A percentile compares a stretch with the other conserved stretches of the same genome.
Evolutionary conservation across 768 basidiomycete genomes (phyloP).

Genomic region (Russula olivacea): DNA sequence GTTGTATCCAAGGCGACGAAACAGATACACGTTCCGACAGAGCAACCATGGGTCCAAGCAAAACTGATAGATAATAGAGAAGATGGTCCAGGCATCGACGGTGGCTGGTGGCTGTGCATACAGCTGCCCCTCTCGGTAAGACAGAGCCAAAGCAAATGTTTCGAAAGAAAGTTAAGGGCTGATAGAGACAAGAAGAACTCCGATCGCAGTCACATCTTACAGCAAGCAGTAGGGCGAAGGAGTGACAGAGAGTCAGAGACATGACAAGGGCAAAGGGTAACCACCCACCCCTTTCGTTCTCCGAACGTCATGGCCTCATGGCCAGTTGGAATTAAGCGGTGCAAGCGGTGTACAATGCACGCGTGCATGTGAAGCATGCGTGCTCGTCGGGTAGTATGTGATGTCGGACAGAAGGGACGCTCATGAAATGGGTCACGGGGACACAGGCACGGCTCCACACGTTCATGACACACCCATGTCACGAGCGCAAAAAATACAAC

Average conservation of each 20-base stretch:
- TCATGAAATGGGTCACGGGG: background rate
- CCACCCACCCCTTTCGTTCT: background rate
- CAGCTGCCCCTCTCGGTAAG: background rate
- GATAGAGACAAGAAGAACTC: background rate
- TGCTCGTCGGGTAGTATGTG: background rate
- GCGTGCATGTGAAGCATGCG: background rate
- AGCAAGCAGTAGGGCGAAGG: background rate
- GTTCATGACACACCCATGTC: constrained; percentile 11
- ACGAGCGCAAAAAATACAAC: constrained; percentile 19
- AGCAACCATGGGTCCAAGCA: constrained; percentile 9
- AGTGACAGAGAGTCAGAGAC: background rate
- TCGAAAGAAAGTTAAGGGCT: background rate
- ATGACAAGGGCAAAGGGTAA: constrained; percentile 3
- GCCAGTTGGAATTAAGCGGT: background rate
- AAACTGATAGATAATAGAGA: constrained; percentile 2
- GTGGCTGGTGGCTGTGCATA: constrained; percentile 22
- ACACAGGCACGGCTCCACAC: constrained; percentile 7
- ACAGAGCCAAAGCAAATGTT: background rate
- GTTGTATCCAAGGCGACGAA: constrained; percentile 23
- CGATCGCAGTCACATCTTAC: background rate
- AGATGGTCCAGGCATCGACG: constrained; percentile 1
- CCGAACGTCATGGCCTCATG: background rate
- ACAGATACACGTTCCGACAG: constrained; percentile 6
- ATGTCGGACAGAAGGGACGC: background rate
- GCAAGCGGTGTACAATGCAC: background rate